phyloP scores from a whole-genome alignment of 2,329 filamentous ascomycete genomes.

The Penicillium concentricum region DNA sequence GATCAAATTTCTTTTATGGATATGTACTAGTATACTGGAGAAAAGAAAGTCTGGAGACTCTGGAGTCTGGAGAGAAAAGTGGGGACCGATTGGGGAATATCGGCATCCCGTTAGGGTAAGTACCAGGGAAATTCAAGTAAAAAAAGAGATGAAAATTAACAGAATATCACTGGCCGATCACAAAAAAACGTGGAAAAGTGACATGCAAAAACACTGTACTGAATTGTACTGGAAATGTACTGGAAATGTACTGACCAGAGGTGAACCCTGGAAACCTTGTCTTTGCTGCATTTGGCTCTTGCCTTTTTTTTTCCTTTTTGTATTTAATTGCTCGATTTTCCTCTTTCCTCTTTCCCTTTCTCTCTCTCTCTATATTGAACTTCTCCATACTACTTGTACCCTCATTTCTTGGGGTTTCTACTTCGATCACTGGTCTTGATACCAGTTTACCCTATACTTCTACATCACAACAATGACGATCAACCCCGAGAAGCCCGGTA shows the following conservation, averaged over 20 bases:
- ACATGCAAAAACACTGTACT: not conserved
- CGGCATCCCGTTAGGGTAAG: not conserved
- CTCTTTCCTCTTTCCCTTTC: not conserved
- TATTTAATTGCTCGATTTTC: constrained; percentile 14
- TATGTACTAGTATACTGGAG: no score
- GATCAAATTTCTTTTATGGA: no score
- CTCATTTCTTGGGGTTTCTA: not conserved
- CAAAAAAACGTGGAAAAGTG: not conserved
- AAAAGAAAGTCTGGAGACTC: not conserved
- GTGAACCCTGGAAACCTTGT: not conserved
- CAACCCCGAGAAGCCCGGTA: constrained; percentile 14
- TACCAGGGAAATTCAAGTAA: not conserved
- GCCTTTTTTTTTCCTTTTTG: constrained; percentile 4
- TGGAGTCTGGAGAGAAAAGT: not conserved
- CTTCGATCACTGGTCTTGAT: not conserved
- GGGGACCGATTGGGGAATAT: not conserved
- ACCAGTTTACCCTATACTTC: not conserved
- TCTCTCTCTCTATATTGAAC: constrained; percentile 1
- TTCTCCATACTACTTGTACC: not conserved
- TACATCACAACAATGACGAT: constrained; percentile 19
- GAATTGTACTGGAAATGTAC: not conserved
- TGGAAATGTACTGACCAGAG: not conserved
- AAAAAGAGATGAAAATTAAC: no score
- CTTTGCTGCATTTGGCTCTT: constrained; percentile 18
- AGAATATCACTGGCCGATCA: not conserved